phyloP scores from a whole-genome alignment of 352 stramenopile species.

The Phytopythium chamaehyphon region DNA sequence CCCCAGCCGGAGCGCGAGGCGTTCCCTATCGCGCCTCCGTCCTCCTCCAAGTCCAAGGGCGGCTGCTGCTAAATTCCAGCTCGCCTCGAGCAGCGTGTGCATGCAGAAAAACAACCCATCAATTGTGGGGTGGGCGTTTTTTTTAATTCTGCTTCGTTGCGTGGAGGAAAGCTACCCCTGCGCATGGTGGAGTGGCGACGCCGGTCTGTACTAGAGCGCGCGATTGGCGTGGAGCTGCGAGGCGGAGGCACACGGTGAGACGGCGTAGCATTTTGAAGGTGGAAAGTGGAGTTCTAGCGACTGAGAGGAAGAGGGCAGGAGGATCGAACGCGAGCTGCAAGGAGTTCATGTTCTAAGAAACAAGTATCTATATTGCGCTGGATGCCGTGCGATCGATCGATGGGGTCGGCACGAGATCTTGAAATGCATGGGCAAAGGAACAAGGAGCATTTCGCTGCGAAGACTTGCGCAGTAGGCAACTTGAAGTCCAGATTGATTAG shows the following conservation, averaged over 20 bases:
- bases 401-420: neutral
- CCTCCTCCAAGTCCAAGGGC: slow-evolving; percentile 71
- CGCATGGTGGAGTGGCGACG: neutral
- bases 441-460: too few relatives aligned
- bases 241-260: neutral
- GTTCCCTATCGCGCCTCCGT: slow-evolving; percentile 77
- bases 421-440: too few relatives aligned
- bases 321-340: slow-evolving; percentile 34
- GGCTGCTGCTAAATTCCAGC: slow-evolving; percentile 70
- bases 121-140: neutral
- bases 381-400: neutral
- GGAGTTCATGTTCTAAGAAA: slow-evolving; percentile 41
- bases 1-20: slow-evolving; percentile 78
- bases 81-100: neutral
- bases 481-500: too few relatives aligned
- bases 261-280: slow-evolving; percentile 4
- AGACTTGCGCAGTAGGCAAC: too few relatives aligned
- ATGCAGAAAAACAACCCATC: neutral
- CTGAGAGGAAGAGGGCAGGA: slow-evolving; percentile 6
- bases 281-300: slow-evolving; percentile 9
- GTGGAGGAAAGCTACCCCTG: neutral
- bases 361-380: slow-evolving; percentile 45
- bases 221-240: neutral
- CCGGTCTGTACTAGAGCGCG: neutral
- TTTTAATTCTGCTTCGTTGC: neutral